Conservation (phyloP, 129 eudicot species). For the Escallonia herrerae region DNA sequence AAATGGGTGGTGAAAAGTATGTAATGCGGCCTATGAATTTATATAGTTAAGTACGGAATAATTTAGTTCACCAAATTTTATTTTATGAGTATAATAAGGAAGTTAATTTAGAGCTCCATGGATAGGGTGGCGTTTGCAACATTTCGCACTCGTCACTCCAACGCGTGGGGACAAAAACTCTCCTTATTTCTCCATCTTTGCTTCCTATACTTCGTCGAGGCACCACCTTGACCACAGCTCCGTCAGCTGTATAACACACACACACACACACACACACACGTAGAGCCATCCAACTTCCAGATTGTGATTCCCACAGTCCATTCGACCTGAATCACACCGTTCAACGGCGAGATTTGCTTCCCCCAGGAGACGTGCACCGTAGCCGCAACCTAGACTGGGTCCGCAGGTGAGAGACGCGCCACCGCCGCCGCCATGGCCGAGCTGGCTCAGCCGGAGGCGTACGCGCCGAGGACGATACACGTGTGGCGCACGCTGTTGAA, state of each 20-base stretch:
- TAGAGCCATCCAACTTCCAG: not conserved
- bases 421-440: constrained; percentile 46
- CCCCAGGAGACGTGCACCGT: not conserved
- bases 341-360: no score
- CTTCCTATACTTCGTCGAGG: constrained; percentile 11
- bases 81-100: no score
- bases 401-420: not conserved
- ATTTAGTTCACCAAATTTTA: no score
- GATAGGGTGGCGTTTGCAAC: no score
- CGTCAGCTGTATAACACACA: constrained; percentile 7
- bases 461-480: constrained; percentile 73
- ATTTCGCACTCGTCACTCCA: constrained; percentile 1
- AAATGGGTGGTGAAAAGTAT: no score
- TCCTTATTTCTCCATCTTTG: constrained; percentile 19
- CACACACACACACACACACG: constrained; percentile 5
- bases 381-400: not conserved
- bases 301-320: no score
- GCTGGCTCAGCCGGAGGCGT: constrained; percentile 68
- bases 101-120: no score
- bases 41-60: no score
- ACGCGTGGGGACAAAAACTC: constrained; percentile 21
- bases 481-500: constrained; percentile 76
- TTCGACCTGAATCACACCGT: no score
- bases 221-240: constrained; percentile 51
- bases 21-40: no score